Evolutionary conservation across 108 stramenopile species (phyloP).

Genomic region (Craspedostauros australis): DNA sequence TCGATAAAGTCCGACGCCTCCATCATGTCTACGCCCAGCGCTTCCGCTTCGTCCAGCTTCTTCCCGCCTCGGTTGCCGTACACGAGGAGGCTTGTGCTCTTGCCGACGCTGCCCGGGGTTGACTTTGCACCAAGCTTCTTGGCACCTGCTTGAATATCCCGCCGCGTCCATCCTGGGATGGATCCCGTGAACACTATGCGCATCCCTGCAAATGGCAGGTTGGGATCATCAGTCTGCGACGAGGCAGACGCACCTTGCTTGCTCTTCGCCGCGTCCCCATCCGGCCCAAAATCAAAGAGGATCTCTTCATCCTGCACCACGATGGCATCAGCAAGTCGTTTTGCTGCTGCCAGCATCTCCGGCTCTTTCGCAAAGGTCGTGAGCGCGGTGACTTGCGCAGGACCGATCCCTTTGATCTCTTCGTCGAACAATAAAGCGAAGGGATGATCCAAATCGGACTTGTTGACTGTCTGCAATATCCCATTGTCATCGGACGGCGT

Average conservation of each 20-base stretch:
- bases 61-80: slow-evolving; percentile 75
- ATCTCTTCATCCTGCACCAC: slow-evolving; percentile 17
- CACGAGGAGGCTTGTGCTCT: slow-evolving; percentile 68
- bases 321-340: slow-evolving; percentile 34
- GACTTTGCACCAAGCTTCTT: slow-evolving; percentile 59
- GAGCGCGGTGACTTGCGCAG: slow-evolving; percentile 48
- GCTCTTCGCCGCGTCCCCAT: too few species aligned
- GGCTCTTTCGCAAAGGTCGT: slow-evolving; percentile 41
- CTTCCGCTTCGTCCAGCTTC: slow-evolving; percentile 61
- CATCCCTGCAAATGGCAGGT: slow-evolving; percentile 46
- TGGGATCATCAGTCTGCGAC: neutral
- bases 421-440: slow-evolving; percentile 21
- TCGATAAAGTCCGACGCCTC: slow-evolving; percentile 48
- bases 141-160: slow-evolving; percentile 43
- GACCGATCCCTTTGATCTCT: slow-evolving; percentile 67
- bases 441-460: slow-evolving; percentile 7
- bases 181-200: slow-evolving; percentile 77
- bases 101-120: slow-evolving; percentile 65
- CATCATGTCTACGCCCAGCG: slow-evolving; percentile 55
- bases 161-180: slow-evolving; percentile 48
- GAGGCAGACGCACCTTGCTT: neutral
- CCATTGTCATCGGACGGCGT: neutral
- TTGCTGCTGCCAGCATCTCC: slow-evolving; percentile 53
- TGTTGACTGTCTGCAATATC: neutral
- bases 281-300: neutral